These are phyloP conservation scores for Cladobotryum protrusum DNA, from an alignment of 2,329 filamentous ascomycete species.

Conservation along the genomic window DNA sequence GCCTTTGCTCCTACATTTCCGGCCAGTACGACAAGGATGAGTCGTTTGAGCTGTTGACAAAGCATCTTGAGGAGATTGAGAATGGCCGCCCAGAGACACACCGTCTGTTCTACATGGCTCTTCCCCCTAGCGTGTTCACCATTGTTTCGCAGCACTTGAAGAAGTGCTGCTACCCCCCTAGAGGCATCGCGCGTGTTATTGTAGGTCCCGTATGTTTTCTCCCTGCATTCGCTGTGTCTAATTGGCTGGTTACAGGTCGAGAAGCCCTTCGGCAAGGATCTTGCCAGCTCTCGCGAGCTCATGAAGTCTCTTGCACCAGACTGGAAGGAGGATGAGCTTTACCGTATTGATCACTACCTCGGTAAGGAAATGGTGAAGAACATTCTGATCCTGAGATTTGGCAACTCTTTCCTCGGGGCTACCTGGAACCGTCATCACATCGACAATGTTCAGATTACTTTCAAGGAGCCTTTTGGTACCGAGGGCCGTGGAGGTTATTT, in stretches of 20 bases:
- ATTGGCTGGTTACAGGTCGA: constrained; percentile 60
- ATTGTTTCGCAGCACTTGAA: constrained; percentile 96
- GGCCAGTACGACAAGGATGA: constrained; percentile 98
- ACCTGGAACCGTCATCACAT: constrained; percentile 99
- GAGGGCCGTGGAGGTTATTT: constrained; percentile 98
- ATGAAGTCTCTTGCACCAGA: constrained; percentile 93
- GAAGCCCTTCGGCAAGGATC: constrained; percentile 98
- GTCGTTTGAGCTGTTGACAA: constrained; percentile 78
- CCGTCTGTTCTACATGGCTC: constrained; percentile 97
- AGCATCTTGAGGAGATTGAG: constrained; percentile 82
- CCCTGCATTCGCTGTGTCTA: constrained; percentile 13
- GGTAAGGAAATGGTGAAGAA: constrained; percentile 99
- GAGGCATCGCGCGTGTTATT: constrained; percentile 88
- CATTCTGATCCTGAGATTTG: constrained; percentile 94
- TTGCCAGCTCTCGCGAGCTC: constrained; percentile 86
- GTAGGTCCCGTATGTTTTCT: constrained; percentile 45
- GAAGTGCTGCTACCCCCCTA: constrained; percentile 90
- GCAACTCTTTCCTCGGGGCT: constrained; percentile 96
- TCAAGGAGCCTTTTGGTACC: constrained; percentile 98
- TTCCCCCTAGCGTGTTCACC: constrained; percentile 96
- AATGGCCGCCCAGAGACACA: constrained; percentile 75
- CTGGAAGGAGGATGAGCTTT: constrained; percentile 98
- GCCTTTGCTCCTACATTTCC: constrained; percentile 86
- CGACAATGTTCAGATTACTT: constrained; percentile 97
- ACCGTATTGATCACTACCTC: constrained; percentile 98